A percentile compares a stretch with the other conserved stretches of the same genome.
These are phyloP conservation scores for Penstemon eatonii DNA, from an alignment of 257 asterid species.

Conservation along the genomic window DNA sequence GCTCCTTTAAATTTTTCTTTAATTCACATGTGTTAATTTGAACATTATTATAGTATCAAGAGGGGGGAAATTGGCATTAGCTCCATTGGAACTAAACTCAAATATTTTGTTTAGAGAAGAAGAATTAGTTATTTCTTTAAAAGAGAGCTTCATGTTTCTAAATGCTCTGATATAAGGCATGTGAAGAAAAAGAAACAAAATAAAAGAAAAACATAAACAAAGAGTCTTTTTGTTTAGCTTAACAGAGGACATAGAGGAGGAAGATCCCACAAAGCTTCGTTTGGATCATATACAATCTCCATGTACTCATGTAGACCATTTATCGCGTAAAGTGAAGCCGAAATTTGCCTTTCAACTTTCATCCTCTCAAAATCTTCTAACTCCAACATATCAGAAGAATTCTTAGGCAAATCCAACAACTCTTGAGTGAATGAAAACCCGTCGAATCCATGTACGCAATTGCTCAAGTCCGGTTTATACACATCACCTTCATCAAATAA, in stretches of 20 bases:
- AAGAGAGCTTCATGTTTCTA: too few species aligned
- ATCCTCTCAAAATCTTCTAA: slow-evolving; percentile 53
- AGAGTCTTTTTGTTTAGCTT: slow-evolving; percentile 20
- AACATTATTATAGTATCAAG: too few species aligned
- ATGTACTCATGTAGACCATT: slow-evolving; percentile 75
- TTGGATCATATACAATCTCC: slow-evolving; percentile 56
- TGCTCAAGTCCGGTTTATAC: slow-evolving; percentile 62
- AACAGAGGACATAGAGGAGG: slow-evolving; percentile 53
- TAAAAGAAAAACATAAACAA: background rate
- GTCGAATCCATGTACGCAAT: slow-evolving; percentile 28
- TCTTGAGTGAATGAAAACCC: slow-evolving; percentile 36
- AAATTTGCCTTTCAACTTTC: slow-evolving; percentile 72
- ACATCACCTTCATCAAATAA: slow-evolving; percentile 40
- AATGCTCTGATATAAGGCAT: too few species aligned
- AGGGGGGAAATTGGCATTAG: too few species aligned
- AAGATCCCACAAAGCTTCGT: slow-evolving; percentile 65
- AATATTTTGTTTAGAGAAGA: too few species aligned
- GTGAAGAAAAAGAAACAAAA: background rate
- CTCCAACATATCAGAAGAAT: slow-evolving; percentile 19
- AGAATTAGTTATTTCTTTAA: too few species aligned
- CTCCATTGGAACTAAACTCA: too few species aligned
- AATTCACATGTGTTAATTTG: too few species aligned
- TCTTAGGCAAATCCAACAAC: slow-evolving; percentile 36
- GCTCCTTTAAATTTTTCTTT: too few species aligned
- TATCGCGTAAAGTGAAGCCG: slow-evolving; percentile 76